Evolutionary conservation across 2,329 filamentous ascomycete genomes (phyloP), one percentile per base, ranked within the genome.

Genomic region (Pseudogymnoascus sp.): DNA sequence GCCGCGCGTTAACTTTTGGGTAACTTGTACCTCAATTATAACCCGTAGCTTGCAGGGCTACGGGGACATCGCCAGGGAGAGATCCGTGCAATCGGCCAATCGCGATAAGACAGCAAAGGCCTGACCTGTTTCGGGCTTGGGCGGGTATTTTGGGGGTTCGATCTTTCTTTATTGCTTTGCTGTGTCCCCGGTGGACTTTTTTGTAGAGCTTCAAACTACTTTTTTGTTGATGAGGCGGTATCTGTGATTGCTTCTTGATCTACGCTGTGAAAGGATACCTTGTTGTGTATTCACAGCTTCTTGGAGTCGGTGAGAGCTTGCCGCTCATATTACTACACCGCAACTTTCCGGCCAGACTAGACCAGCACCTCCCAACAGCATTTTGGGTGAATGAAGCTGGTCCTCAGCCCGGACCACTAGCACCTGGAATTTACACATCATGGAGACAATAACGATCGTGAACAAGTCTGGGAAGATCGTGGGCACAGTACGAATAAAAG

Each of bases 391-490:
- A 34, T 56, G 46, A 56, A 56, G 46, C 46, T 56, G 46, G 25
- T 56, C 25, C 46, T 34, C 28, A 18, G 4, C 25, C 9, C n/a
- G 46, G 46, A 34, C 46, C 12, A 34, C 46, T 56, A 56, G 46
- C 8, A 56, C 5, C 46, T 56, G 2, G 8, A 56, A 31, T 18
- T 34, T 12, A 34, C n/a, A 7, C 46, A 7, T n/a, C n/a, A 80
- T 83, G 66, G 88, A 96, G 77, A 93, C 90, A 60, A 87, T 96
- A 69, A 93, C 91, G 68, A 90, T 96, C 71, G 88, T 96, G 77
- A 95, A 96, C 79, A 92, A 85, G 75, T 95, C 91, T 64, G 91
- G 91, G 71, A 96, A 96, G 78, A 87, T 96, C 60, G 90, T 96
- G 70, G 93, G 88, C 81, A 95, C 88, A 65, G 91, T 93, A 81